Percentiles rank a stretch among this genome's conserved stretches.
Conservation (phyloP, 208 protist genomes). For the Angomonas desouzai region DNA sequence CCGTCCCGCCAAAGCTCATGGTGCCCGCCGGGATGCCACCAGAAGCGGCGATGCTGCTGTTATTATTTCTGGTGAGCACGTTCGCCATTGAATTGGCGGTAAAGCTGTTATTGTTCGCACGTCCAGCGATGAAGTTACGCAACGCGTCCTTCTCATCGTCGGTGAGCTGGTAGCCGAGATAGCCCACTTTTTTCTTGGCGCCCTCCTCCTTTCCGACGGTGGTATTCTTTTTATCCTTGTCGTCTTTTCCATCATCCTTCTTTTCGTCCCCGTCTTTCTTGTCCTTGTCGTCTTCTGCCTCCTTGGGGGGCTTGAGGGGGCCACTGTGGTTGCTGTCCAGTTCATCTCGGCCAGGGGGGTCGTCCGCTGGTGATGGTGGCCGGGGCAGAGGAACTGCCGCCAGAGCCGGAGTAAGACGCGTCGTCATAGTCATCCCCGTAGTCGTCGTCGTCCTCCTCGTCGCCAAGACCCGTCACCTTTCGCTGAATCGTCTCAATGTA, state of each 20-base stretch:
- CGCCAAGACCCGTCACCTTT: slow-evolving; percentile 38
- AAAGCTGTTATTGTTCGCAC: slow-evolving; percentile 20
- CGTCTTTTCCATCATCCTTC: slow-evolving; percentile 13
- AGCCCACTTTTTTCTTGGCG: slow-evolving; percentile 59
- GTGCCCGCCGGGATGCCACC: not conserved
- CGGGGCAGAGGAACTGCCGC: not conserved
- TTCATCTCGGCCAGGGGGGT: not conserved
- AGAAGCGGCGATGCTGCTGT: not conserved
- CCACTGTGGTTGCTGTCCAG: not conserved
- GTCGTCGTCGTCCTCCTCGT: not conserved
- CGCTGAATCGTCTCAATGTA: slow-evolving; percentile 82
- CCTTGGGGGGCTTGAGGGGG: not conserved
- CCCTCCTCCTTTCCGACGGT: slow-evolving; percentile 7
- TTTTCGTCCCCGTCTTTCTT: slow-evolving; percentile 13
- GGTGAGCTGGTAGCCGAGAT: slow-evolving; percentile 80
- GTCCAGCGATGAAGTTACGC: slow-evolving; percentile 38
- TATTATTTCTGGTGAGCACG: not conserved
- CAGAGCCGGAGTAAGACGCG: not conserved
- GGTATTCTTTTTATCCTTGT: slow-evolving; percentile 8
- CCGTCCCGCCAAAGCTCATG: slow-evolving; percentile 10
- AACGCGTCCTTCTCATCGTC: slow-evolving; percentile 65
- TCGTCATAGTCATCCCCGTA: slow-evolving; percentile 3
- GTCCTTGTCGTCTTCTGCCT: slow-evolving; percentile 4
- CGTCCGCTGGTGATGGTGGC: not conserved
- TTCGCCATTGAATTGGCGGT: not conserved